Conservation (phyloP, 2,329 filamentous ascomycete species). For the Trichoderma sp. region DNA sequence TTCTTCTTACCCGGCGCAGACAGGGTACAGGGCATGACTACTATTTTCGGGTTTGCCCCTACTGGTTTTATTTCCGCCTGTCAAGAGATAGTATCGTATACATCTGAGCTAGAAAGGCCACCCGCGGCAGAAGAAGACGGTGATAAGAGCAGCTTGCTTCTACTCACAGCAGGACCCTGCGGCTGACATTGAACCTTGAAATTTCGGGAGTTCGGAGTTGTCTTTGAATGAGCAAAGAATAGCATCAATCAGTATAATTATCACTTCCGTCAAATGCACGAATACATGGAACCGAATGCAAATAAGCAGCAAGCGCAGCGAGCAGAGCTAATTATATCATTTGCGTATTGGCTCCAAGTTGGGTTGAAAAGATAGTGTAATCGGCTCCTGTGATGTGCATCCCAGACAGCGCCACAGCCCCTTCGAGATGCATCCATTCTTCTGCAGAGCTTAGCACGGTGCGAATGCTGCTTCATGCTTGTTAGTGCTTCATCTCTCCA, state of each 20-base stretch:
- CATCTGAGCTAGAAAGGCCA: not conserved
- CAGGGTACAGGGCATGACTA: not conserved
- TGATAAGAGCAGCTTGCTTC: not conserved
- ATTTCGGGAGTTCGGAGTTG: not conserved
- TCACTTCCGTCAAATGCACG: not conserved
- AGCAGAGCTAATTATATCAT: not conserved
- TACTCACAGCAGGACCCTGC: not conserved
- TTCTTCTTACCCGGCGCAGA: not conserved
- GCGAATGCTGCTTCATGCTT: not conserved
- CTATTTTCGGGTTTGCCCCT: not conserved
- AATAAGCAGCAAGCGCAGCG: not conserved
- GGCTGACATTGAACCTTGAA: not conserved
- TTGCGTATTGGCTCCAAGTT: not conserved
- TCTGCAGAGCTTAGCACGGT: conserved; percentile 2
- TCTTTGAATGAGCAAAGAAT: not conserved
- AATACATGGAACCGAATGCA: not conserved
- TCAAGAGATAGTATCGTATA: not conserved
- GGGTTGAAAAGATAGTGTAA: not conserved
- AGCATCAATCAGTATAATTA: not conserved
- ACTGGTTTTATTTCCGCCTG: not conserved
- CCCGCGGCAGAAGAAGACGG: not conserved
- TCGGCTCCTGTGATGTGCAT: conserved; percentile 9
- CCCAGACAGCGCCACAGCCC: not conserved
- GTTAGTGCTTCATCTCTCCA: not conserved
- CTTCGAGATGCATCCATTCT: not conserved